Percentiles rank a stretch among this genome's conserved stretches.
phyloP scores from a whole-genome alignment of 2,329 filamentous ascomycete genomes.

The Cercospora beticola region DNA sequence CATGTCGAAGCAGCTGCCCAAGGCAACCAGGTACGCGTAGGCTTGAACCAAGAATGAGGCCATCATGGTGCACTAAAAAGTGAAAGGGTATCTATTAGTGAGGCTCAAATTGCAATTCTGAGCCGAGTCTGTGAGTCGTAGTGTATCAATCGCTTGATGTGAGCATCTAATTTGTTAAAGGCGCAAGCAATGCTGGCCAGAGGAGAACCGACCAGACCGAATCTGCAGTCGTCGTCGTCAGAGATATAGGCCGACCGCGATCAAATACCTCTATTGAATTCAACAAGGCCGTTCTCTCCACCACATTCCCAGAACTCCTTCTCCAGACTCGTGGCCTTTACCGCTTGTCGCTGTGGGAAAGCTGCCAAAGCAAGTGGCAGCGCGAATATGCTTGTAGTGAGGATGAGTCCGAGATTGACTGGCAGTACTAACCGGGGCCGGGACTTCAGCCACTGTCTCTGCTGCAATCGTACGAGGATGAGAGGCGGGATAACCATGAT shows the following conservation, averaged over 20 bases:
- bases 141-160: neutral
- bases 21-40: neutral
- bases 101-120: neutral
- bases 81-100: neutral
- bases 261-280: slow-evolving; percentile 92
- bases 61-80: neutral
- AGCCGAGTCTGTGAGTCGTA: neutral
- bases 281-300: slow-evolving; percentile 78
- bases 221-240: neutral
- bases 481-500: slow-evolving; percentile 96
- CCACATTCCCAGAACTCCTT: slow-evolving; percentile 81
- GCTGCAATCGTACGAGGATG: slow-evolving; percentile 79
- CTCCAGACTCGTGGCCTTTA: slow-evolving; percentile 74
- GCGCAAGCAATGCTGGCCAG: too few species aligned
- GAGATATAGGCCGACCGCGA: neutral
- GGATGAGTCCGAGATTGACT: slow-evolving; percentile 82
- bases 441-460: slow-evolving; percentile 74
- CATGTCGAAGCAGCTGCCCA: neutral
- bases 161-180: neutral
- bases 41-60: neutral
- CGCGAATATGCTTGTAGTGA: slow-evolving; percentile 82
- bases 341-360: slow-evolving; percentile 87
- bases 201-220: neutral
- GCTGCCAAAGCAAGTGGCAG: slow-evolving; percentile 85
- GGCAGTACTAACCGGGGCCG: slow-evolving; percentile 76